Percentiles rank a stretch among this genome's conserved stretches.
Conservation (phyloP, 257 asterid species). For the Solanum infundibuliforme region DNA sequence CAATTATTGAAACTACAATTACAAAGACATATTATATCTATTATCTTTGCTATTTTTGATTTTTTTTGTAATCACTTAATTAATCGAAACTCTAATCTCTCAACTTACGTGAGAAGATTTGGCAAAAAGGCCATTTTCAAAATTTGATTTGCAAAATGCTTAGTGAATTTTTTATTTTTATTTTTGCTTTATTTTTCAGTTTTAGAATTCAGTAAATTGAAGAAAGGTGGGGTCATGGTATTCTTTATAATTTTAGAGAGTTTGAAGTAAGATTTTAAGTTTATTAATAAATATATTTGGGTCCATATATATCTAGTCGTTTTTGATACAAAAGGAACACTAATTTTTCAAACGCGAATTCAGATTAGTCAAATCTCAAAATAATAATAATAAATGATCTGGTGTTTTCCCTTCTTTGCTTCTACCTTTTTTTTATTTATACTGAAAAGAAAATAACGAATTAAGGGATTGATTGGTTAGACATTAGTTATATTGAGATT, state of each 20-base stretch:
- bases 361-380: too few species aligned
- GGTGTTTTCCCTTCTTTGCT: neutral
- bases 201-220: neutral
- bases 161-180: too few species aligned
- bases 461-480: neutral
- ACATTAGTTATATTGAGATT: neutral
- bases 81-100: neutral
- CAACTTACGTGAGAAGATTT: neutral
- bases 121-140: neutral
- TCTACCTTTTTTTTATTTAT: neutral
- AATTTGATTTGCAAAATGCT: neutral
- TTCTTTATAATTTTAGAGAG: too few species aligned
- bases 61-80: neutral
- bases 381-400: too few species aligned
- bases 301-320: neutral
- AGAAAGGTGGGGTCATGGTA: too few species aligned
- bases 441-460: neutral
- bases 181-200: neutral
- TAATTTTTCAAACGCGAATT: too few species aligned
- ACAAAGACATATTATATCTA: too few species aligned
- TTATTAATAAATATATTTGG: neutral
- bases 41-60: too few species aligned
- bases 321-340: neutral
- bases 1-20: too few species aligned
- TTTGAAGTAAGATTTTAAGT: too few species aligned